A percentile compares a stretch with the other conserved stretches of the same genome.
phyloP scores from a whole-genome alignment of 1,139 yeast genomes.

The Groenewaldozyma auringiensis region DNA sequence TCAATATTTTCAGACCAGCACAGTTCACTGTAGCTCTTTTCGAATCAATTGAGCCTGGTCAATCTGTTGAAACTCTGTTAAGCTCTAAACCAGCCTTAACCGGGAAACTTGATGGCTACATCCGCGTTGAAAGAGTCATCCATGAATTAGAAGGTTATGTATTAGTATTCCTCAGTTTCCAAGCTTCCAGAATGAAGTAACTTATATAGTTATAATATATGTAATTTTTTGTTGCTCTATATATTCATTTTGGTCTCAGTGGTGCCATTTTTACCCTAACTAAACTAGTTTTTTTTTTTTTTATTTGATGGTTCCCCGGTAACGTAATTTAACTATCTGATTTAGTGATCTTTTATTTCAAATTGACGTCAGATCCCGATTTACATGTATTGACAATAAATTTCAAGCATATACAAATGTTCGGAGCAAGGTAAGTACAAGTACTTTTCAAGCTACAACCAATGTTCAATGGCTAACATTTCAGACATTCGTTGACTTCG shows the following conservation, averaged over 20 bases:
- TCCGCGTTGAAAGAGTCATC: conserved; percentile 56
- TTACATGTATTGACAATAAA: not conserved
- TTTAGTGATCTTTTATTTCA: not conserved
- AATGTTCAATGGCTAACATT: not conserved
- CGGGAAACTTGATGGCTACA: conserved; percentile 40
- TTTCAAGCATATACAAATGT: not conserved
- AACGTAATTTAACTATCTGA: not conserved
- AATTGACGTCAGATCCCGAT: not conserved
- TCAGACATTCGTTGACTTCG: not conserved
- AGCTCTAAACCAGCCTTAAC: conserved; percentile 12
- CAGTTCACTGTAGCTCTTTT: conserved; percentile 70
- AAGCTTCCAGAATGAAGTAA: conserved; percentile 16
- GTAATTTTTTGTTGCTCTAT: too few relatives aligned
- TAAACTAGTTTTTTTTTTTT: not conserved
- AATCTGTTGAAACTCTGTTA: conserved; percentile 8
- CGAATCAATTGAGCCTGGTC: conserved; percentile 22
- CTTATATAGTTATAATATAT: too few relatives aligned
- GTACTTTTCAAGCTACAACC: not conserved
- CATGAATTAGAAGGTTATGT: conserved; percentile 61
- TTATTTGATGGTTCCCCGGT: not conserved
- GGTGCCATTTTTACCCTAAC: not conserved
- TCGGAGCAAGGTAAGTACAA: conserved; percentile 4
- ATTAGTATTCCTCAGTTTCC: conserved; percentile 33
- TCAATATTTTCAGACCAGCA: conserved; percentile 63
- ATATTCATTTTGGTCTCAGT: conserved; percentile 6